Conservation (phyloP, 805 yeast species). For the Scheffersomyces amazonensis region DNA sequence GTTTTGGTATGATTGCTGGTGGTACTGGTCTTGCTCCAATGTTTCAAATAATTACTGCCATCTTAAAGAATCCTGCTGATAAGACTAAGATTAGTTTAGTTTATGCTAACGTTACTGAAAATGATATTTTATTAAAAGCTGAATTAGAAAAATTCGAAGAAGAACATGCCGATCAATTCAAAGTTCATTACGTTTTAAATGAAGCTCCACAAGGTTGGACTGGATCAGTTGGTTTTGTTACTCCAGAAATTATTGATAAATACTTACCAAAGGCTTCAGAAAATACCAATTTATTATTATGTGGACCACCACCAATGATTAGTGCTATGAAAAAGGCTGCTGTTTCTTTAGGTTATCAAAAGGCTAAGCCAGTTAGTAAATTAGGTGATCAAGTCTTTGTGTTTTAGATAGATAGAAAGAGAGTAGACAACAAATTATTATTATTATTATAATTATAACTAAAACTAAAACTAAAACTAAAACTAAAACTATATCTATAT, state of each 20-base stretch:
- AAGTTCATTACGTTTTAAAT: slow-evolving; percentile 72
- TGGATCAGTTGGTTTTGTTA: slow-evolving; percentile 78
- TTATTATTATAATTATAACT: too few species aligned
- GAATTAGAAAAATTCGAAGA: slow-evolving; percentile 70
- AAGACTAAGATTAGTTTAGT: slow-evolving; percentile 69
- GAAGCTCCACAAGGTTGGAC: slow-evolving; percentile 70
- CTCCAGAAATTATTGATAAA: slow-evolving; percentile 65
- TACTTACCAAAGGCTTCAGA: slow-evolving; percentile 60
- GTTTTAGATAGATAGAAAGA: slow-evolving; percentile 48
- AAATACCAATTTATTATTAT: slow-evolving; percentile 70
- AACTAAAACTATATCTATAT: too few species aligned
- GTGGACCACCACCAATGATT: slow-evolving; percentile 96
- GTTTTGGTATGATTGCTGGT: slow-evolving; percentile 90
- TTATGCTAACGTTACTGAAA: slow-evolving; percentile 78
- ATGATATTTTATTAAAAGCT: slow-evolving; percentile 75
- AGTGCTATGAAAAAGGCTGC: slow-evolving; percentile 81
- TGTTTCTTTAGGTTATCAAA: slow-evolving; percentile 66
- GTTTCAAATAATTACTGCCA: slow-evolving; percentile 87
- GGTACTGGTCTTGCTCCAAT: slow-evolving; percentile 97
- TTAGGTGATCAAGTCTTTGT: slow-evolving; percentile 89
- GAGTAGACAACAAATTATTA: too few species aligned
- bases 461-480: too few species aligned
- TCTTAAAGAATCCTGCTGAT: slow-evolving; percentile 74
- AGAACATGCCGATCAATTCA: slow-evolving; percentile 56
- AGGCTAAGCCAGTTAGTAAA: slow-evolving; percentile 86